phyloP scores from a whole-genome alignment of 345 rosid species.

The Physaria fendleri region DNA sequence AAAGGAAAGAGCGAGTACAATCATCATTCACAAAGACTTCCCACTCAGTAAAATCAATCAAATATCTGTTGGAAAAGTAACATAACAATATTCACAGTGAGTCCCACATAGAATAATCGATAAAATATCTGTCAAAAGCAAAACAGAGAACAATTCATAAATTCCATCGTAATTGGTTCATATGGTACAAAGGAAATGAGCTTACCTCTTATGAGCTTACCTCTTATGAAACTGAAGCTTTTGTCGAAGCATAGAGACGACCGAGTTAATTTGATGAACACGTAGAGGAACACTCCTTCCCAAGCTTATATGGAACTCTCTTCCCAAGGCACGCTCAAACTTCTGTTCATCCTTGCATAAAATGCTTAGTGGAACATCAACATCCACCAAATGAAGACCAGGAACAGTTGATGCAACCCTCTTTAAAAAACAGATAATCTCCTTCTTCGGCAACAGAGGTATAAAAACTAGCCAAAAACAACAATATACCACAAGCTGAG shows the following conservation, averaged over 20 bases:
- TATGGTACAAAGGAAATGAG: not conserved
- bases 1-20: slow-evolving; percentile 61
- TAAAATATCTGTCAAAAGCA: slow-evolving; percentile 36
- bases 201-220: no score
- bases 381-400: slow-evolving; percentile 59
- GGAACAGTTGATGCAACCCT: slow-evolving; percentile 51
- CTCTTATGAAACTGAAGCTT: slow-evolving; percentile 56
- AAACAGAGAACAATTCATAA: not conserved
- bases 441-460: slow-evolving; percentile 45
- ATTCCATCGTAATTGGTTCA: not conserved
- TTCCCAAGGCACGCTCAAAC: slow-evolving; percentile 54
- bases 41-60: slow-evolving; percentile 87
- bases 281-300: slow-evolving; percentile 75
- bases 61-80: no score
- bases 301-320: slow-evolving; percentile 81
- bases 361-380: slow-evolving; percentile 53
- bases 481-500: not conserved
- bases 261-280: slow-evolving; percentile 76
- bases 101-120: no score
- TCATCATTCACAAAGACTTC: slow-evolving; percentile 82
- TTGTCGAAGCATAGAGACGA: slow-evolving; percentile 74
- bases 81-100: no score
- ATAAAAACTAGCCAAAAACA: slow-evolving; percentile 37
- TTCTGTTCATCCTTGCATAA: slow-evolving; percentile 52
- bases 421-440: slow-evolving; percentile 47